Base-by-base conservation (phyloP, 345 rosid species). In the Boechera stricta region DNA sequence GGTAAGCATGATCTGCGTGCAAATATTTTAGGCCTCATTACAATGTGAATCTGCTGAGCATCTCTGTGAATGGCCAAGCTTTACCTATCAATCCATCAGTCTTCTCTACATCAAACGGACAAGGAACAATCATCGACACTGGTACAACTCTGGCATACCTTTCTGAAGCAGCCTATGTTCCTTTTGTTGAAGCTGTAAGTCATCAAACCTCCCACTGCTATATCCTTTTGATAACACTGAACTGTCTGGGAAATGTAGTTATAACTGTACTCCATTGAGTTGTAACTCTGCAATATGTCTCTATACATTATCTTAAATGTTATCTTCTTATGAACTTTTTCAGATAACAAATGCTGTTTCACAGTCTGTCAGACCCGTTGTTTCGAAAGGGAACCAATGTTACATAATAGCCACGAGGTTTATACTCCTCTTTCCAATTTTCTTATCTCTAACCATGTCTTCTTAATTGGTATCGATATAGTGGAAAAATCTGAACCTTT, bases 141-240 rank as follows among this genome's bases (percentile, higher is more conserved):
- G 99, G 99, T 52, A 96, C 99, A 62, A 93, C 99, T 68, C 81
- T 96, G 81, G 97, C 99, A 1, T 96, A 96, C 85, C 93, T 96
- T 47, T 85, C 96, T 31, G 96, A 87, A 75, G 85, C 75, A 71
- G 96, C 94, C 16, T 93, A 90, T 75, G 69, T 79, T 79, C 86
- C 92, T 62, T 82, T 96, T 31, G 75, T 91, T 69, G 80, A 60
- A 62, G 93, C 98, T 48, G 99, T 93, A 87, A 89, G 94, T 88
- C 58, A 7, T 58, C 21, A 48, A 58, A 56, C 33, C 41, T 33
- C 24, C n/a, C 4, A 6, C 36, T 63, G 10, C 49, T 69, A 6
- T 67, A 36, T 29, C 10, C 10, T 38, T 67, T 56, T 67, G 64
- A 10, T 7, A 7, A 47, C n/a, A 6, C 68, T 38, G 52, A 48